Evolutionary conservation across 2,329 filamentous ascomycete species (phyloP), one percentile per base, ranked within the genome.

Genomic region (Colletotrichum liriopes): DNA sequence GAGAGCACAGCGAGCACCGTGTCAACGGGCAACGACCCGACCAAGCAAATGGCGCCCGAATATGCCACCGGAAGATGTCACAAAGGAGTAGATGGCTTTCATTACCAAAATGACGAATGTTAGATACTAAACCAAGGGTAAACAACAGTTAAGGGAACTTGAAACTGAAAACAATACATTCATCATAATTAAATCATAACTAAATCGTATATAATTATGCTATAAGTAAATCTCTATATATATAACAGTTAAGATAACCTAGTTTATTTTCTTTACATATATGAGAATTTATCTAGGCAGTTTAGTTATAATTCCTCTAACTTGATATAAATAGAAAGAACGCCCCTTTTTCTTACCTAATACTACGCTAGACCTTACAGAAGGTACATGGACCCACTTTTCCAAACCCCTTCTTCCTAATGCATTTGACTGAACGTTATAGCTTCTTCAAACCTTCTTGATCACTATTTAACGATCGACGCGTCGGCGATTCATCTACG

Each of bases 391-490:
- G 65, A 7, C 8, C 65, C 65, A 67, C 56, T 67, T 39, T 67
- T 47, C 8, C 9, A 12, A 1, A 2, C 2, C 26, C 26, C 39
- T 37, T 45, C 65, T 51, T 29, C 7, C 18, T 29, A 37, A 39
- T 18, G 41, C 14, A 16, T 49, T 6, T 65, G 52, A 5, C 8
- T 51, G 16, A 16, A 16, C 1, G 23, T 52, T 58, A 58, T 65
- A 65, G 52, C 52, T n/a, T 37, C 26, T 23, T 23, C 7, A 56
- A 51, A 55, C 41, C 49, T 56, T 49, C 45, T 43, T 37, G 12
- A 54, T 35, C 49, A 9, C 26, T n/a, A 47, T 32, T 56, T 26
- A 5, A 29, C 18, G 39, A 43, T n/a, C 16, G 29, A 26, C 52
- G 39, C n/a, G 52, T 39, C 12, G n/a, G 39, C 16, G n/a, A 26